phyloP scores from a whole-genome alignment of 1,284 basidiomycete species.

The Anthracocystis panici-leucophaei region DNA sequence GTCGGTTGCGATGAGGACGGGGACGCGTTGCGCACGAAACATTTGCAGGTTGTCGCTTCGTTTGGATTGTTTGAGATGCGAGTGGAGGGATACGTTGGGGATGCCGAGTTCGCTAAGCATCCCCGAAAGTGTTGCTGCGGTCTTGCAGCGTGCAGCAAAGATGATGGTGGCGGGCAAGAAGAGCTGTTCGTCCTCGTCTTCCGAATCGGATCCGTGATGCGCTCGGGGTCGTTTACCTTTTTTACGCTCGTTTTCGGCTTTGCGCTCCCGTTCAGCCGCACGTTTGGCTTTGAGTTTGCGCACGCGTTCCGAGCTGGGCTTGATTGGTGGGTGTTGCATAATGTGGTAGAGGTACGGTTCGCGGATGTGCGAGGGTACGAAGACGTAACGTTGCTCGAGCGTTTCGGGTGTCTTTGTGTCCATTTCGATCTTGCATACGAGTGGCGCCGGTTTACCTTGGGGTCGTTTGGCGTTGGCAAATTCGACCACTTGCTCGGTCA shows the following conservation, averaged over 20 bases:
- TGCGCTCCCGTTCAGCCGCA: slow-evolving; percentile 54
- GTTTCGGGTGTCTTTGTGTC: slow-evolving; percentile 81
- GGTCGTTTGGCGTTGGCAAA: slow-evolving; percentile 81
- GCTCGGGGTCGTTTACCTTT: slow-evolving; percentile 31
- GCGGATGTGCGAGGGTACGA: slow-evolving; percentile 93
- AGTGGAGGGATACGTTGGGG: slow-evolving; percentile 89
- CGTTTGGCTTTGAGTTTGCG: slow-evolving; percentile 65
- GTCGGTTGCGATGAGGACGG: slow-evolving; percentile 68
- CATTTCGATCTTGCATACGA: slow-evolving; percentile 85
- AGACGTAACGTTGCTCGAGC: slow-evolving; percentile 89
- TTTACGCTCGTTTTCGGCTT: slow-evolving; percentile 39
- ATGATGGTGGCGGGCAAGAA: slow-evolving; percentile 86
- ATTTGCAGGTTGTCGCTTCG: slow-evolving; percentile 83
- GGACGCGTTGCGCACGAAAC: slow-evolving; percentile 79
- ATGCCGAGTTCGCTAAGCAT: slow-evolving; percentile 79
- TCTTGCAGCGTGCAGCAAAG: slow-evolving; percentile 87
- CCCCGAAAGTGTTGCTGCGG: slow-evolving; percentile 82
- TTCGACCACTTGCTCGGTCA: slow-evolving; percentile 86
- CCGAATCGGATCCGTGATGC: slow-evolving; percentile 29
- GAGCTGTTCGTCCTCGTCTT: slow-evolving; percentile 33
- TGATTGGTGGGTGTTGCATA: slow-evolving; percentile 81
- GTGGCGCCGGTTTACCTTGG: slow-evolving; percentile 85
- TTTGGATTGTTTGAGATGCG: slow-evolving; percentile 89
- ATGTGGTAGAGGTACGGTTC: slow-evolving; percentile 93
- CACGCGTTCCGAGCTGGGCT: slow-evolving; percentile 53